Percentiles rank a stretch among this genome's conserved stretches.
Conservation (phyloP, 2,329 filamentous ascomycete species). For the Fusarium tricinctum region DNA sequence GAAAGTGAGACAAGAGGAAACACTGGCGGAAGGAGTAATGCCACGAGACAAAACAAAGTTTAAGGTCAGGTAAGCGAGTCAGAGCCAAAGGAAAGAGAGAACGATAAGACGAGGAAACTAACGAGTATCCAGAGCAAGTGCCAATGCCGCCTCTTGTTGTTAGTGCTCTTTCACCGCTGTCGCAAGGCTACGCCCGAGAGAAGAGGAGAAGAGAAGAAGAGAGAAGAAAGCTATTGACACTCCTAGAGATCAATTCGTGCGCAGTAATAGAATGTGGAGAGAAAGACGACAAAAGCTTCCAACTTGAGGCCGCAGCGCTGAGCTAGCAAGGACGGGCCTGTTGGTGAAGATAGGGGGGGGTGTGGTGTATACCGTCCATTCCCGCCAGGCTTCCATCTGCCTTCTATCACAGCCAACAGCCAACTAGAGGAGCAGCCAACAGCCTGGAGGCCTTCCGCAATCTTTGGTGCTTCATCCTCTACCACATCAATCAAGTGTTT, state of each 20-base stretch:
- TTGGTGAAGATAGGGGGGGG: constrained; percentile 24
- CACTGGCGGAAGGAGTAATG: neutral
- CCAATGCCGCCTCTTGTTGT: constrained; percentile 2
- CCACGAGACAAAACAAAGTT: neutral
- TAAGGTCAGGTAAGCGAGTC: neutral
- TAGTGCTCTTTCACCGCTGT: constrained; percentile 17
- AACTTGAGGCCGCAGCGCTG: constrained; percentile 1
- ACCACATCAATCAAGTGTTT: neutral
- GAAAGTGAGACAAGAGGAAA: constrained; percentile 20
- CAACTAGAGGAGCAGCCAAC: neutral
- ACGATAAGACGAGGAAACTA: neutral
- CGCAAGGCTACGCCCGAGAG: neutral
- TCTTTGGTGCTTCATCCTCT: neutral
- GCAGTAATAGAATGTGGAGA: neutral
- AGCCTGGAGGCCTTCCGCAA: neutral
- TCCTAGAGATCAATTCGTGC: neutral
- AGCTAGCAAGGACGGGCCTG: neutral
- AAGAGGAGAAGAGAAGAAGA: neutral
- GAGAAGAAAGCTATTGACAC: neutral
- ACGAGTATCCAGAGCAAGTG: neutral
- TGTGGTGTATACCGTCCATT: neutral
- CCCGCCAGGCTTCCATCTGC: neutral
- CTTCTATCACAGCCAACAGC: constrained; percentile 8
- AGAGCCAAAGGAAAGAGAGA: neutral
- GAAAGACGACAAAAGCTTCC: neutral